Conservation (phyloP, 1,284 basidiomycete genomes). For the Grifola frondosa region DNA sequence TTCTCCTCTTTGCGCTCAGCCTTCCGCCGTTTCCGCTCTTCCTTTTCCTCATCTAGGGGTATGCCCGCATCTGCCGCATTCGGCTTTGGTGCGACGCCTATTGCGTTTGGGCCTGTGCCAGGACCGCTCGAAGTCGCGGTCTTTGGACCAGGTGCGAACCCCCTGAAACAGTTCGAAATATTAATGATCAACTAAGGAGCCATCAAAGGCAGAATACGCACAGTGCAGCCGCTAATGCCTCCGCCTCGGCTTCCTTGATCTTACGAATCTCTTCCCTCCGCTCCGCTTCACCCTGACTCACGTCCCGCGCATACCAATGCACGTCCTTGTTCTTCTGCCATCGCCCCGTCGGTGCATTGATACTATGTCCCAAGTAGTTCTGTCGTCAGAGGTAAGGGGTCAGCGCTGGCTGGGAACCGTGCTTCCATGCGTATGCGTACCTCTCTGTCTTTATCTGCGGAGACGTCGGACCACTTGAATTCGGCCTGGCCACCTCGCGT, state of each 20-base stretch:
- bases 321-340: conserved; percentile 97
- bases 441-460: conserved; percentile 88
- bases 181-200: no score
- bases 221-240: conserved; percentile 80
- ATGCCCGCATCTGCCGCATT: conserved; percentile 28
- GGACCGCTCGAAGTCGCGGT: conserved; percentile 30
- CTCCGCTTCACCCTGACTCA: conserved; percentile 42
- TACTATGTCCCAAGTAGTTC: conserved; percentile 90
- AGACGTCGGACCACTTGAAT: conserved; percentile 90
- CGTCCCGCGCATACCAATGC: conserved; percentile 87
- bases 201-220: conserved; percentile 37
- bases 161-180: conserved; percentile 41
- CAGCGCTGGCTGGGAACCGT: neutral
- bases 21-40: conserved; percentile 55
- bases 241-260: conserved; percentile 85
- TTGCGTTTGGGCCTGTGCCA: conserved; percentile 37
- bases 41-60: conserved; percentile 45
- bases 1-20: conserved; percentile 59
- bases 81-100: conserved; percentile 26
- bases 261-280: conserved; percentile 70
- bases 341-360: conserved; percentile 88
- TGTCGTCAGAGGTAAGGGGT: conserved; percentile 32
- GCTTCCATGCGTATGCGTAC: conserved; percentile 39
- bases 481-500: conserved; percentile 88
- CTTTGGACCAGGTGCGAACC: conserved; percentile 59